phyloP scores from a whole-genome alignment of 192 early-diverging fungal species.

The Entomortierella parvispora region DNA sequence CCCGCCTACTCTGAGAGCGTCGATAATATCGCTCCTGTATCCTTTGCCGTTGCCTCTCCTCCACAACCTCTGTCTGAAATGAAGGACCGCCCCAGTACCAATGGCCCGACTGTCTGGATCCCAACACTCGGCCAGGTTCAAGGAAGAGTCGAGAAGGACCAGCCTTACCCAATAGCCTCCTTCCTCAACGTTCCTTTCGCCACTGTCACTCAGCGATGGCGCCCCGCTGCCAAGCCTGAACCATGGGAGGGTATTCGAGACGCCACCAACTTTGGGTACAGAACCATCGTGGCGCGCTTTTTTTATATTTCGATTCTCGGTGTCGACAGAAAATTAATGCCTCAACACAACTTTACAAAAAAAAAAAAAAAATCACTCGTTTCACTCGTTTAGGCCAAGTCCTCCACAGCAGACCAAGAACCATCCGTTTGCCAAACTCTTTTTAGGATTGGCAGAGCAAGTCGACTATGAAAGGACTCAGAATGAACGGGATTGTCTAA shows the following conservation, averaged over 20 bases:
- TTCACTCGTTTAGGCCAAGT: too few species aligned
- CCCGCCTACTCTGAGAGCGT: too few species aligned
- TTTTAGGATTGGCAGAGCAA: constrained; percentile 12
- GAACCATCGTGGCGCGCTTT: background rate
- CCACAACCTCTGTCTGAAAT: background rate
- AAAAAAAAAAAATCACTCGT: too few species aligned
- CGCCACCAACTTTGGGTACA: constrained; percentile 25
- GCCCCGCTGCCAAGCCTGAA: constrained; percentile 16
- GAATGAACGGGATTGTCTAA: constrained; percentile 57
- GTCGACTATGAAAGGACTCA: constrained; percentile 19
- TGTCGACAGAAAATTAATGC: background rate
- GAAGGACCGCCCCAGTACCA: background rate
- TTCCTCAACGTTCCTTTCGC: constrained; percentile 52
- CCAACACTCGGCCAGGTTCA: background rate
- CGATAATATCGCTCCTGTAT: too few species aligned
- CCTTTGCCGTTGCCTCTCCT: too few species aligned
- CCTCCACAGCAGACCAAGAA: constrained; percentile 28
- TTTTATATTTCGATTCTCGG: background rate
- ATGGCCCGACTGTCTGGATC: background rate
- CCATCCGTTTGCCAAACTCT: constrained; percentile 18
- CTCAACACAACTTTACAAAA: too few species aligned
- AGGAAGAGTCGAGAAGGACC: background rate
- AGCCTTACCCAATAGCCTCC: constrained; percentile 10
- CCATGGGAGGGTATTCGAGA: constrained; percentile 43
- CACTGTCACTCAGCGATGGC: constrained; percentile 46